phyloP scores from a whole-genome alignment of 2,329 filamentous ascomycete genomes.

The Hortaea werneckii region DNA sequence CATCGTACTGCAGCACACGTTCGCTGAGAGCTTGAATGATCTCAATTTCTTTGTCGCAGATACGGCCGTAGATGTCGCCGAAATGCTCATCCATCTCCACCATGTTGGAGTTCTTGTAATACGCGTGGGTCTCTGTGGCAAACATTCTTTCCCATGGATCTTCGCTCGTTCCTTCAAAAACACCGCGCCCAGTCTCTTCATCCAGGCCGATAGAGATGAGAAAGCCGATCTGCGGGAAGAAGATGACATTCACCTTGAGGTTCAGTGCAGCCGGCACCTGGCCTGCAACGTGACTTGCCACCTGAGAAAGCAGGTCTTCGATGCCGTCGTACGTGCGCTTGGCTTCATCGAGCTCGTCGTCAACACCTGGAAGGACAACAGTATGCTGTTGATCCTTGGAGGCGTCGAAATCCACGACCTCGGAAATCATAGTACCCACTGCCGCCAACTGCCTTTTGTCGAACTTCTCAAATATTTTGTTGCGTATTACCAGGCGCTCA shows the following conservation, averaged over 20 bases:
- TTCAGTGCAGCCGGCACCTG: constrained; percentile 51
- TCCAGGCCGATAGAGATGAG: constrained; percentile 64
- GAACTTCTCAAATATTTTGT: constrained; percentile 51
- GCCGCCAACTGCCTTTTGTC: constrained; percentile 49
- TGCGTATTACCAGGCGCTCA: constrained; percentile 42
- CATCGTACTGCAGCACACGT: constrained; percentile 58
- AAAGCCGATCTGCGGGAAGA: constrained; percentile 86
- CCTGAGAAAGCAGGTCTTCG: constrained; percentile 58
- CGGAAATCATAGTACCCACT: constrained; percentile 60
- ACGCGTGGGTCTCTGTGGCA: constrained; percentile 54
- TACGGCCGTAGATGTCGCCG: constrained; percentile 75
- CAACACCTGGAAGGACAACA: constrained; percentile 61
- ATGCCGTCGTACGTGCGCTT: constrained; percentile 72
- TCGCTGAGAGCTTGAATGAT: constrained; percentile 70
- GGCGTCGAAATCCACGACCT: constrained; percentile 69
- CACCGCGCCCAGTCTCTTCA: constrained; percentile 44
- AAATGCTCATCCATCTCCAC: constrained; percentile 67
- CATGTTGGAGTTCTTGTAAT: constrained; percentile 83
- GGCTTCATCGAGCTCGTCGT: constrained; percentile 63
- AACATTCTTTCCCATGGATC: constrained; percentile 73
- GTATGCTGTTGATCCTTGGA: constrained; percentile 62
- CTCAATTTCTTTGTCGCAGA: constrained; percentile 83
- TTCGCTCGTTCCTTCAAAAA: constrained; percentile 51
- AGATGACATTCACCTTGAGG: constrained; percentile 62
- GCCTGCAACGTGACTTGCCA: constrained; percentile 53